Evolutionary conservation across 2,329 filamentous ascomycete species (phyloP).

Genomic region (Colletotrichum truncatum): DNA sequence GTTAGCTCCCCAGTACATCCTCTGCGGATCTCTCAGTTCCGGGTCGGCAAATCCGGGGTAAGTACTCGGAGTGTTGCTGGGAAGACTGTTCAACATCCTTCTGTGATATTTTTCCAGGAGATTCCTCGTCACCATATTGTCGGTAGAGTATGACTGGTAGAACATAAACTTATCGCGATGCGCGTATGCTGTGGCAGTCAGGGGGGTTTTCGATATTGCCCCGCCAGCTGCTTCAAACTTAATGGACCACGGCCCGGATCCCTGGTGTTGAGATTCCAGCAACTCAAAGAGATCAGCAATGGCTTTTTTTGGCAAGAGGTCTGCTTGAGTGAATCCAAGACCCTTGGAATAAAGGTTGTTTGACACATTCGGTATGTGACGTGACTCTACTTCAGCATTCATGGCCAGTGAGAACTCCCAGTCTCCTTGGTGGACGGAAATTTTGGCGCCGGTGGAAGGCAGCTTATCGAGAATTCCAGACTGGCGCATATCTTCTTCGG

Average conservation of each 20-base stretch:
- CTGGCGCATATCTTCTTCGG: conserved; percentile 56
- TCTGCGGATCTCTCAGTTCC: conserved; percentile 49
- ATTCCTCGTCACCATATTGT: conserved; percentile 41
- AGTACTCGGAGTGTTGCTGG: conserved; percentile 43
- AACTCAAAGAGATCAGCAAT: conserved; percentile 57
- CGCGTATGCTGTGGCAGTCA: conserved; percentile 61
- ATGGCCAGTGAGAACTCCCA: conserved; percentile 63
- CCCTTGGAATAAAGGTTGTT: conserved; percentile 60
- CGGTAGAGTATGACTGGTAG: conserved; percentile 62
- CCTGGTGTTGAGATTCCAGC: conserved; percentile 53
- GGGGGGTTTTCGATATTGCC: conserved; percentile 58
- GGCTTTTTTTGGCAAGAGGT: conserved; percentile 49
- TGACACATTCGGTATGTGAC: conserved; percentile 50
- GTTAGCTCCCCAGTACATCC: conserved; percentile 64
- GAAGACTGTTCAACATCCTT: not conserved
- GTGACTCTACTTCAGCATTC: conserved; percentile 50
- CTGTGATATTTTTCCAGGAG: not conserved
- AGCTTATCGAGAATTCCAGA: conserved; percentile 51
- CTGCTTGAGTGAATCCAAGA: conserved; percentile 53
- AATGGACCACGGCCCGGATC: conserved; percentile 60
- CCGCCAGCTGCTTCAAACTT: conserved; percentile 65
- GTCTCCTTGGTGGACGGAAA: conserved; percentile 54
- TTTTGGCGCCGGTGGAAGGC: conserved; percentile 44
- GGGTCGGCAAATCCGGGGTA: conserved; percentile 73
- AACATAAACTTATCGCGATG: conserved; percentile 67